Evolutionary conservation across 2,329 filamentous ascomycete genomes (phyloP).

Genomic region (Colletotrichum sp.): DNA sequence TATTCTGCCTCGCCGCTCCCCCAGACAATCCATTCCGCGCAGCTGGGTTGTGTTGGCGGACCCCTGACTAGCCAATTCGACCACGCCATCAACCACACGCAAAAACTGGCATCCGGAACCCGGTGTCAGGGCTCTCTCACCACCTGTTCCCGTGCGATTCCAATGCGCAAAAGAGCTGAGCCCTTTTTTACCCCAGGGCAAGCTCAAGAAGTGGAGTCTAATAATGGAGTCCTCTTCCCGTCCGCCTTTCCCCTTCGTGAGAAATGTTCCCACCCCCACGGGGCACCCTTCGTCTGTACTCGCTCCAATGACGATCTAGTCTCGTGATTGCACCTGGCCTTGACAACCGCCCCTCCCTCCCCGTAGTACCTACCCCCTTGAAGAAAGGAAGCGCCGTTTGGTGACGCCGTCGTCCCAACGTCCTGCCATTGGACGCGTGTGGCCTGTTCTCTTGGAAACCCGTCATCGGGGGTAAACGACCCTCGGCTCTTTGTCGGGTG

Average conservation of each 20-base stretch:
- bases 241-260: neutral
- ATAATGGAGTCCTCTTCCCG: neutral
- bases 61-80: neutral
- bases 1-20: neutral
- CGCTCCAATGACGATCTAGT: slow-evolving; percentile 7
- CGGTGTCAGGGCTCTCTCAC: neutral
- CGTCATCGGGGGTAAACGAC: neutral
- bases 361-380: neutral
- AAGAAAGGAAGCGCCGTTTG: neutral
- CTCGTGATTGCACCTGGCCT: neutral
- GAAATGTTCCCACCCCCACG: neutral
- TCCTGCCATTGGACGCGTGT: neutral
- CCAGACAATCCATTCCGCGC: slow-evolving; percentile 9
- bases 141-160: neutral
- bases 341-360: neutral
- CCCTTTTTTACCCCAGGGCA: neutral
- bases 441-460: neutral
- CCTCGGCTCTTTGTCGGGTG: neutral
- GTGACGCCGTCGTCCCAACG: neutral
- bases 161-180: neutral
- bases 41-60: neutral
- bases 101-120: neutral
- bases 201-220: neutral
- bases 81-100: neutral
- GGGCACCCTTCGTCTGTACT: neutral